Evolutionary conservation across 2,329 filamentous ascomycete species (phyloP).

Genomic region (Phialocephala subalpina): DNA sequence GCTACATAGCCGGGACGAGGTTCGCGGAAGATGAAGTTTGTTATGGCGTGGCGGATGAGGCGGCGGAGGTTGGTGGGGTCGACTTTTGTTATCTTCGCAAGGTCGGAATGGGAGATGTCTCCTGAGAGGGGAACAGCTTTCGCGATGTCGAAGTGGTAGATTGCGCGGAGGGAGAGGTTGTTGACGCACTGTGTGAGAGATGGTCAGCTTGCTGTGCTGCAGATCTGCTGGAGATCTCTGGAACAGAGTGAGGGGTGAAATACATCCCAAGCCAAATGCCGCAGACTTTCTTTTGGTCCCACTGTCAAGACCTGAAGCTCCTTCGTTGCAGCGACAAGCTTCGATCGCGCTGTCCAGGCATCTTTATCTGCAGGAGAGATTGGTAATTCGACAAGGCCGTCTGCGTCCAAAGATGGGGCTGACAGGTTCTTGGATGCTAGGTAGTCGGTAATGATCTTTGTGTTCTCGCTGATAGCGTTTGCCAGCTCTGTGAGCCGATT

Average conservation of each 20-base stretch:
- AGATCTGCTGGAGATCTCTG: background rate
- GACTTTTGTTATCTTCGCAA: slow-evolving; percentile 42
- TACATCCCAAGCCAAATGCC: slow-evolving; percentile 20
- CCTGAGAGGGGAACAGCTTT: slow-evolving; percentile 55
- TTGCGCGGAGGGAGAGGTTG: slow-evolving; percentile 18
- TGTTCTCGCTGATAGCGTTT: slow-evolving; percentile 5
- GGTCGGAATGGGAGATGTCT: slow-evolving; percentile 51
- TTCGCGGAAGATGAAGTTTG: slow-evolving; percentile 57
- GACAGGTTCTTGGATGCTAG: slow-evolving; percentile 6
- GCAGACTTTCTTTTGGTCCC: slow-evolving; percentile 15
- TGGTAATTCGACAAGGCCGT: slow-evolving; percentile 2
- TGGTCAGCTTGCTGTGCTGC: background rate
- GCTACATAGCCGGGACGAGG: slow-evolving; percentile 47
- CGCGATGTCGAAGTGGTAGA: slow-evolving; percentile 30
- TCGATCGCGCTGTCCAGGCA: slow-evolving; percentile 4
- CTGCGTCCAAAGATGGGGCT: slow-evolving; percentile 10
- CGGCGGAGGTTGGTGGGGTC: slow-evolving; percentile 52
- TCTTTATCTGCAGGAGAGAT: slow-evolving; percentile 14
- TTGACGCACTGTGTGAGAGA: slow-evolving; percentile 5
- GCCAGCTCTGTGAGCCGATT: slow-evolving; percentile 13
- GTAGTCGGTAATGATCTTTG: slow-evolving; percentile 11
- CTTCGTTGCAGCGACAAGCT: slow-evolving; percentile 16
- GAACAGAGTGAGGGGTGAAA: background rate
- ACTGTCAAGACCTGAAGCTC: slow-evolving; percentile 13
- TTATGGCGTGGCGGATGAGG: slow-evolving; percentile 62